Evolutionary conservation across 331 rosid species (phyloP), one percentile per base, ranked within the genome.

Genomic region (Stylosanthes scabra): DNA sequence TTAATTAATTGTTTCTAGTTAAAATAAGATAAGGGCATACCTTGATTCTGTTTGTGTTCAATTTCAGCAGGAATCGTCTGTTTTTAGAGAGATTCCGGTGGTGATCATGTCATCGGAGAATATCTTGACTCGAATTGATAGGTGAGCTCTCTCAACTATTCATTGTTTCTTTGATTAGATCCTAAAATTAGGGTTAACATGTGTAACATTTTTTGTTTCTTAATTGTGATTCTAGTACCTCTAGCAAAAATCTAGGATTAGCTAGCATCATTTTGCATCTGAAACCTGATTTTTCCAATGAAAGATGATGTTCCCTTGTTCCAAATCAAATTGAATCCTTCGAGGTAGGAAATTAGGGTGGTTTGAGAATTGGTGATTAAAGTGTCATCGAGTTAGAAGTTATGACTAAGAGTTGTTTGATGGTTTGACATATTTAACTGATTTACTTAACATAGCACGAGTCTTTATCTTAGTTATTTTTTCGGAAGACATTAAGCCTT

Each of bases 91-190:
- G 82, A 88, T 94, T 55, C 99, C 97, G 2, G 99, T 94, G 72
- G 99, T 94, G 84, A 72, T 94, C 71, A 94, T 91, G 97, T 94
- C 99, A 0, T 94, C 99, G 0, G 97, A 94, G 83, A 94, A 94
- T 75, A 77, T 94, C 57, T 39, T 94, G 66, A 80, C 97, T 60
- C 92, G 97, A 47, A 94, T 91, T 44, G 97, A 94, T 83, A 88
- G 96, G 99, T 94, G 83, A 7, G 59, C 63, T 81, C 83, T 81
- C 83, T 77, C 46, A 28, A 6, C 74, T 59, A 31, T 39, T 8
- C 37, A 31, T 31, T 31, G 5, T 31, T 31, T 31, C 37, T 31
- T 31, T 37, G 9, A 66, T 71, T 62, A 20, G 76, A 45, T 41
- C 54, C 56, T 58, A 8, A 5, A 40, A 51, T 16, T 28, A 8